A percentile compares a stretch with the other conserved stretches of the same genome.
These are phyloP conservation scores for Lotmaria passim DNA, from an alignment of 208 protist genomes.

Conservation along the genomic window DNA sequence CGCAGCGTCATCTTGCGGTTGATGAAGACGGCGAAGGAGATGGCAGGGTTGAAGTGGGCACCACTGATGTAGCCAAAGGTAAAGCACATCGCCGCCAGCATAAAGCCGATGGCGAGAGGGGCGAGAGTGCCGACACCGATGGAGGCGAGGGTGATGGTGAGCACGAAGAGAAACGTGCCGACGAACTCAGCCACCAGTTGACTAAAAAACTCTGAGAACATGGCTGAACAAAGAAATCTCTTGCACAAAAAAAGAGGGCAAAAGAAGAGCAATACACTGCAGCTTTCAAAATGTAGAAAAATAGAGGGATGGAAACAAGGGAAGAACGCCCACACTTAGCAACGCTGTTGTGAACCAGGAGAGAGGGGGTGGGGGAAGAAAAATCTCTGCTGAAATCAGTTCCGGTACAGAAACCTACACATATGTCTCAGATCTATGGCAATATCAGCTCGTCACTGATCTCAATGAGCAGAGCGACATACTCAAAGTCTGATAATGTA, in stretches of 20 bases:
- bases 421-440: no score
- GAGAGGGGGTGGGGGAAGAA: neutral
- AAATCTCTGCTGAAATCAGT: neutral
- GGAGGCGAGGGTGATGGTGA: slow-evolving; percentile 75
- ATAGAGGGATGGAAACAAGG: slow-evolving; percentile 4
- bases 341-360: no score
- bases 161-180: slow-evolving; percentile 86
- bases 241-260: neutral
- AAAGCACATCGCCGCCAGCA: slow-evolving; percentile 88
- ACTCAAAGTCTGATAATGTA: no score
- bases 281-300: neutral
- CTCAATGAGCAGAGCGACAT: no score
- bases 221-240: neutral
- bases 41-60: slow-evolving; percentile 94
- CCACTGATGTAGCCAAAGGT: slow-evolving; percentile 93
- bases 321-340: neutral
- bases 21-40: slow-evolving; percentile 88
- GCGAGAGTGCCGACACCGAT: slow-evolving; percentile 71
- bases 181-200: slow-evolving; percentile 83
- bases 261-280: neutral
- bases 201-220: slow-evolving; percentile 72
- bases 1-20: slow-evolving; percentile 78
- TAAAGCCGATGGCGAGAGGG: slow-evolving; percentile 88
- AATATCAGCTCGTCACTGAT: no score
- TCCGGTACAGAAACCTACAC: neutral